phyloP scores from a whole-genome alignment of 805 yeast species.

The Candida andamanensis region DNA sequence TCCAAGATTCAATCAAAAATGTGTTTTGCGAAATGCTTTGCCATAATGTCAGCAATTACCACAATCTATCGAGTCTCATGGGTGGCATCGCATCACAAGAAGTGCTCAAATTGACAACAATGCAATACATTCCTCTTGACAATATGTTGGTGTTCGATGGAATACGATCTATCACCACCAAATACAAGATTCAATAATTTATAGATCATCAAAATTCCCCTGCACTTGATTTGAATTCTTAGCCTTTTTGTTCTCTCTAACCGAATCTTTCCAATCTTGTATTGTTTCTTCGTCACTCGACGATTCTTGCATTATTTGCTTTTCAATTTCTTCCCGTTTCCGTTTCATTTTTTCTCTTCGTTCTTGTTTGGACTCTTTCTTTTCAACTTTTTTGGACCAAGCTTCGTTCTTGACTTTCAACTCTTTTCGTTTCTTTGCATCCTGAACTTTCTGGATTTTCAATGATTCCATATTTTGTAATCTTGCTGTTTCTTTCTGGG shows the following conservation, averaged over 20 bases:
- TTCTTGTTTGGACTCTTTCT: constrained; percentile 54
- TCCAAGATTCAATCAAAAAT: constrained; percentile 14
- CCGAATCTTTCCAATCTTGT: constrained; percentile 85
- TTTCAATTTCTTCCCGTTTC: constrained; percentile 64
- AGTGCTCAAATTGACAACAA: constrained; percentile 65
- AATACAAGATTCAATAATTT: constrained; percentile 23
- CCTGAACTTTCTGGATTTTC: constrained; percentile 29
- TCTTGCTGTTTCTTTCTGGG: constrained; percentile 58
- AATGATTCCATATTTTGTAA: constrained; percentile 51
- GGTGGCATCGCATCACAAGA: constrained; percentile 92
- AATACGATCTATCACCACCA: constrained; percentile 44
- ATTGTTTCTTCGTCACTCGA: constrained; percentile 44
- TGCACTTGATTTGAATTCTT: constrained; percentile 41
- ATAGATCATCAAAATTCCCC: constrained; percentile 57
- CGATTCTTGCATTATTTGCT: constrained; percentile 40
- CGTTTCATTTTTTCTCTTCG: constrained; percentile 67
- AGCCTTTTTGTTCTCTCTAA: constrained; percentile 58
- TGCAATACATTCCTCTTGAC: constrained; percentile 75
- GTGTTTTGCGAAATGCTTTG: constrained; percentile 30
- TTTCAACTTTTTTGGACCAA: constrained; percentile 71
- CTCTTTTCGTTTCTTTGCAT: constrained; percentile 40
- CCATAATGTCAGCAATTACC: constrained; percentile 42
- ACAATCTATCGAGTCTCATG: constrained; percentile 59
- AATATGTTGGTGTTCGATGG: constrained; percentile 75
- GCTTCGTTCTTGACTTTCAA: constrained; percentile 54